A percentile compares a stretch with the other conserved stretches of the same genome.
Evolutionary conservation across 2,329 filamentous ascomycete genomes (phyloP).

Genomic region (Leptographium lundbergii): DNA sequence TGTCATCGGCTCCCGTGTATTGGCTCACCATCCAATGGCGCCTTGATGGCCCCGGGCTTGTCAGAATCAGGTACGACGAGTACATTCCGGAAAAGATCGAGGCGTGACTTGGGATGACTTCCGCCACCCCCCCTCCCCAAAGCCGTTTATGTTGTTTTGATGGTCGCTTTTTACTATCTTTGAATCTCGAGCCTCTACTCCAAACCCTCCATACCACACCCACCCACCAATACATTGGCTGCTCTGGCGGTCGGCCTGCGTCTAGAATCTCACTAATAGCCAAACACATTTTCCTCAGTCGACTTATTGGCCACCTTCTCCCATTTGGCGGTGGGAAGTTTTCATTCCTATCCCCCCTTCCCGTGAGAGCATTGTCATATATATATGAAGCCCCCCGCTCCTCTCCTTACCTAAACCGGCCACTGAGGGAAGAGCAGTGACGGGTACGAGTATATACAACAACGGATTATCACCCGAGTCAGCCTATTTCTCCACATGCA

Average conservation of each 20-base stretch:
- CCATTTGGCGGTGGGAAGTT: neutral
- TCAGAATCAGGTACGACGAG: neutral
- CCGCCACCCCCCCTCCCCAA: neutral
- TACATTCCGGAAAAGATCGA: neutral
- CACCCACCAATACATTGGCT: neutral
- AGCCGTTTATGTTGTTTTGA: neutral
- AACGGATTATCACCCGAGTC: neutral
- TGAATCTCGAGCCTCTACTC: neutral
- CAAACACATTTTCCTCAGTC: neutral
- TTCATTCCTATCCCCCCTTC: neutral
- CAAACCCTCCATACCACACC: neutral
- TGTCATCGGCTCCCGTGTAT: neutral
- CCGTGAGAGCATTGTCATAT: constrained; percentile 6
- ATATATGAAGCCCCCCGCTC: neutral
- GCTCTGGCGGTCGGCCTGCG: neutral
- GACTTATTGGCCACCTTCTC: neutral
- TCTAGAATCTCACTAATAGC: neutral
- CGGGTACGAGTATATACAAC: neutral
- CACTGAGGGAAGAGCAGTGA: neutral
- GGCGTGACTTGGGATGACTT: neutral
- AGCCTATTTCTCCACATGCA: neutral
- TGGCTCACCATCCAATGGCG: neutral
- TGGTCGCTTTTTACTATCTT: neutral
- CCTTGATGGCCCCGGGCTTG: neutral
- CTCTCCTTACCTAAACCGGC: neutral